A percentile compares a stretch with the other conserved stretches of the same genome.
Evolutionary conservation across 169 alveolate species (phyloP).

Genomic region (Cryptosporidium ubiquitum): DNA sequence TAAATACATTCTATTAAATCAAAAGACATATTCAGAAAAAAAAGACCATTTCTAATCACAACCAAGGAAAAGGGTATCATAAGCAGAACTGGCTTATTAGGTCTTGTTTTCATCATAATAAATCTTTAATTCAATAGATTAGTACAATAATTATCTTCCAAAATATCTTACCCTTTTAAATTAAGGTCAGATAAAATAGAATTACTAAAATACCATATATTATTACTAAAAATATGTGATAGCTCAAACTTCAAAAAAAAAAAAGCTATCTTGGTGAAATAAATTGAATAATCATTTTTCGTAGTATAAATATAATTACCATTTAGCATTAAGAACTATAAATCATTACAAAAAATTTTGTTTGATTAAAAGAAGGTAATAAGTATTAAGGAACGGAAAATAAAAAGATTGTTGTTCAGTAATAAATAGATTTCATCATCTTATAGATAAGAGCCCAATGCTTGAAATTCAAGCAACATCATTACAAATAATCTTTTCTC

Average conservation of each 20-base stretch:
- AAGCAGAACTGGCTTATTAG: slow-evolving; percentile 75
- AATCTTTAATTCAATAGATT: background rate
- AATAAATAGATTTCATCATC: slow-evolving; percentile 19
- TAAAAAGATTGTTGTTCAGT: slow-evolving; percentile 49
- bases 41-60: slow-evolving; percentile 67
- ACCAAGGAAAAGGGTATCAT: slow-evolving; percentile 59
- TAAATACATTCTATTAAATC: background rate
- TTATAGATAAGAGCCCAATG: slow-evolving; percentile 73
- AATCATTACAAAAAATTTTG: background rate
- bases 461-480: slow-evolving; percentile 75
- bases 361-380: background rate
- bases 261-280: background rate
- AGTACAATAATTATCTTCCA: background rate
- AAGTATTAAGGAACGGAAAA: background rate
- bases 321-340: background rate
- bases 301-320: background rate
- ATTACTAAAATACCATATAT: background rate
- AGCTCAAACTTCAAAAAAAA: too few species aligned
- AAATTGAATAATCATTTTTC: too few species aligned
- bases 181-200: too few species aligned
- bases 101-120: slow-evolving; percentile 66
- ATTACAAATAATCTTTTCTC: background rate
- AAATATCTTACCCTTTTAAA: background rate
- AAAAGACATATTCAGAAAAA: slow-evolving; percentile 33
- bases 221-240: too few species aligned